A percentile compares a stretch with the other conserved stretches of the same genome.
Conservation (phyloP, 164 flowering plant genomes). For the Cinnamomum chago region DNA sequence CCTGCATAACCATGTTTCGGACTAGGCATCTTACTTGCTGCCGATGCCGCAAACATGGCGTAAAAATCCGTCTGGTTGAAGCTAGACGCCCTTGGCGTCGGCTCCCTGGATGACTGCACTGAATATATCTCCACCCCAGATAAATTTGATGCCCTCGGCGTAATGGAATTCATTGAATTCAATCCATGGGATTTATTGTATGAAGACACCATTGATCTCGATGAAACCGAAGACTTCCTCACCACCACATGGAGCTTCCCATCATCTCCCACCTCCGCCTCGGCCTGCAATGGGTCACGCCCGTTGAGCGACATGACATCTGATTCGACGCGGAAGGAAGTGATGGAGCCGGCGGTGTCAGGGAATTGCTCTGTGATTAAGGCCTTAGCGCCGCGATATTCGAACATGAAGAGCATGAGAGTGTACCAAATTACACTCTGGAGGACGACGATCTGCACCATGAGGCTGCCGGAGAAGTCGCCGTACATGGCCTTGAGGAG, state of each 20-base stretch:
- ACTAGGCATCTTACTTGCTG: conserved; percentile 52
- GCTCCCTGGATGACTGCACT: conserved; percentile 74
- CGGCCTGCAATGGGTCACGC: conserved; percentile 65
- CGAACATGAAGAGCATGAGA: conserved; percentile 81
- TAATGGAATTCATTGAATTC: conserved; percentile 41
- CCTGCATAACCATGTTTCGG: conserved; percentile 55
- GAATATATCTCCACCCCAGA: conserved; percentile 90
- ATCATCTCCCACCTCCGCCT: conserved; percentile 77
- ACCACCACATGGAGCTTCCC: conserved; percentile 82
- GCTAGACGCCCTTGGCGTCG: conserved; percentile 85
- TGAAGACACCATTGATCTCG: conserved; percentile 33
- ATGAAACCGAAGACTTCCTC: conserved; percentile 36
- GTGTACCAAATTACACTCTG: conserved; percentile 95
- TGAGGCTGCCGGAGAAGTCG: conserved; percentile 58
- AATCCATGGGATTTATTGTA: conserved; percentile 39
- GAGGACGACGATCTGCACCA: conserved; percentile 89
- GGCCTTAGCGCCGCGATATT: conserved; percentile 75
- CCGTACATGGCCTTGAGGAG: conserved; percentile 90
- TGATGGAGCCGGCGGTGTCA: conserved; percentile 72
- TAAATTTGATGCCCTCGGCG: conserved; percentile 75
- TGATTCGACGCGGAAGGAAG: conserved; percentile 80
- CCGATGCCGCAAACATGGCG: conserved; percentile 46
- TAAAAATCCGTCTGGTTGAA: conserved; percentile 76
- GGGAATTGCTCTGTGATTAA: conserved; percentile 88
- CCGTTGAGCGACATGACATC: conserved; percentile 83